Percentiles rank a stretch among this genome's conserved stretches.
These are phyloP conservation scores for Irpex sp. DNA, from an alignment of 1,284 basidiomycete genomes.

Conservation along the genomic window DNA sequence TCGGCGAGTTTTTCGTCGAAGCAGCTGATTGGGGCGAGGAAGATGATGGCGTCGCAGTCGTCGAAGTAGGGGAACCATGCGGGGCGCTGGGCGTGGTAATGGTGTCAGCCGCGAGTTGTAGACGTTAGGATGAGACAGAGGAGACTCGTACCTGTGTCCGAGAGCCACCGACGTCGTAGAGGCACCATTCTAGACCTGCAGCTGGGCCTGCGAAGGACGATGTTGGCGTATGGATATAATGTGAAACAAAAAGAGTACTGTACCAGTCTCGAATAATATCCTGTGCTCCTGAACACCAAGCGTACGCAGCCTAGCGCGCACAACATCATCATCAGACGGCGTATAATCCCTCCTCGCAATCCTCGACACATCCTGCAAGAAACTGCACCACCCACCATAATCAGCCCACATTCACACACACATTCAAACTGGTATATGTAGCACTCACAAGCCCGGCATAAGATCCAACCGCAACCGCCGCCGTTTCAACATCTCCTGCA, in stretches of 20 bases:
- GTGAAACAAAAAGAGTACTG: conserved; percentile 15
- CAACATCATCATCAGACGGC: conserved; percentile 65
- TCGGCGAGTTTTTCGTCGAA: conserved; percentile 43
- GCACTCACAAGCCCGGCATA: conserved; percentile 61
- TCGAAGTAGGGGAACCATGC: conserved; percentile 40
- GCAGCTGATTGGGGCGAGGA: conserved; percentile 37
- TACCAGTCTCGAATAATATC: conserved; percentile 65
- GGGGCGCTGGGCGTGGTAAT: conserved; percentile 23
- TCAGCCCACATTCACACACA: neutral
- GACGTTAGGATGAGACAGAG: too few species aligned
- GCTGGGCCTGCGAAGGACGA: conserved; percentile 20
- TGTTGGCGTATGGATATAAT: neutral
- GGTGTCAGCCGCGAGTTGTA: conserved; percentile 12
- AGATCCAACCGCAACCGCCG: conserved; percentile 50
- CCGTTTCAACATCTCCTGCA: conserved; percentile 47
- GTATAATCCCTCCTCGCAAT: conserved; percentile 51
- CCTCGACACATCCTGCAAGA: conserved; percentile 55
- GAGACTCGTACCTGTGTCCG: conserved; percentile 53
- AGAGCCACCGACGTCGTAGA: conserved; percentile 75
- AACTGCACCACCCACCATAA: conserved; percentile 36
- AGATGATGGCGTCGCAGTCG: conserved; percentile 39
- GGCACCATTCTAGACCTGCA: conserved; percentile 36
- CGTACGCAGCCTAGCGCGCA: conserved; percentile 63
- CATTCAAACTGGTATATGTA: too few species aligned
- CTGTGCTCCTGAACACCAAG: conserved; percentile 73